A percentile compares a stretch with the other conserved stretches of the same genome.
Conservation (phyloP, 129 eudicot species). For the Flaveria sonorensis region DNA sequence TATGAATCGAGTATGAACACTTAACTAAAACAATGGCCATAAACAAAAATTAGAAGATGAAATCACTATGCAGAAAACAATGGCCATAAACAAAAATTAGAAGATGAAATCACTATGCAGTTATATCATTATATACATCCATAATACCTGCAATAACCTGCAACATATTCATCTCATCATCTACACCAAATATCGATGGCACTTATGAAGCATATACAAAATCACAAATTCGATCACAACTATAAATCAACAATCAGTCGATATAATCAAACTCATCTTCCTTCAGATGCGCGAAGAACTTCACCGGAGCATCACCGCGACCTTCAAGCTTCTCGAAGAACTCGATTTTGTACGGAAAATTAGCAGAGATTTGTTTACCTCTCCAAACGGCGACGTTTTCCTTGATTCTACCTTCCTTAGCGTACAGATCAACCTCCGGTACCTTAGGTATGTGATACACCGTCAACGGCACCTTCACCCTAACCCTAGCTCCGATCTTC, state of each 20-base stretch:
- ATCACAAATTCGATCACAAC: background rate
- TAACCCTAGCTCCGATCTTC: constrained; percentile 68
- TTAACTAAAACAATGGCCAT: too few species aligned
- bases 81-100: too few species aligned
- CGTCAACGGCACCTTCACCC: constrained; percentile 71
- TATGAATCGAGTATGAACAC: too few species aligned
- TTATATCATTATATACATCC: background rate
- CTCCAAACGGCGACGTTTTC: constrained; percentile 76
- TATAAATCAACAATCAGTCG: constrained; percentile 41
- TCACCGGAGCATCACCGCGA: constrained; percentile 58
- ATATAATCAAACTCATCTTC: constrained; percentile 90
- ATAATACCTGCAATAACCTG: background rate
- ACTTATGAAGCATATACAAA: background rate
- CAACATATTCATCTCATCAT: background rate
- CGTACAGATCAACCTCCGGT: constrained; percentile 59
- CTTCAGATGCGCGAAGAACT: constrained; percentile 66
- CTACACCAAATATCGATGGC: background rate
- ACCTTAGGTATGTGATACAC: constrained; percentile 76
- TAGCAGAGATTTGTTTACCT: constrained; percentile 75
- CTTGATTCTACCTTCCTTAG: constrained; percentile 63
- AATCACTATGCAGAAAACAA: too few species aligned
- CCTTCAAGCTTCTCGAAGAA: constrained; percentile 58
- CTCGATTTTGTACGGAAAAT: constrained; percentile 70
- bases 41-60: too few species aligned
- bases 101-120: too few species aligned